Evolutionary conservation across 768 basidiomycete genomes (phyloP).

Genomic region (Stropharia rugosoannulata): DNA sequence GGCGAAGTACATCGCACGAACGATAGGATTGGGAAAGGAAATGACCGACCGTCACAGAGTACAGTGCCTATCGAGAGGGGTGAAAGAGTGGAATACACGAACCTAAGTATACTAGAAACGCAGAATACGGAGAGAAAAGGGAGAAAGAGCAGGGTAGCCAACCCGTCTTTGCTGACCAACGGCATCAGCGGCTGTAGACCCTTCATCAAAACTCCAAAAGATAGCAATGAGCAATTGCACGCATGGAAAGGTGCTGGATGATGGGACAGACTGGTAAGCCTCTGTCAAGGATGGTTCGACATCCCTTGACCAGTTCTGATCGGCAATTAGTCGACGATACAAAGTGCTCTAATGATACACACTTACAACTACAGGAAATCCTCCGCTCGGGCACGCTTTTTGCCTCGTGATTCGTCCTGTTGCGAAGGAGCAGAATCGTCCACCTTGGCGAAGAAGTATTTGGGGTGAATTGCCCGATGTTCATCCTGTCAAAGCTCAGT

Average conservation of each 20-base stretch:
- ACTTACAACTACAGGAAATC: slow-evolving; percentile 62
- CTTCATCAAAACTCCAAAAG: slow-evolving; percentile 7
- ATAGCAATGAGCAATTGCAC: slow-evolving; percentile 13
- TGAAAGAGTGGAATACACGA: slow-evolving; percentile 18
- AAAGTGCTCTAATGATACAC: not conserved
- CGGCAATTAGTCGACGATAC: not conserved
- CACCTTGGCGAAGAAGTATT: slow-evolving; percentile 58
- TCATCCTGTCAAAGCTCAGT: slow-evolving; percentile 59
- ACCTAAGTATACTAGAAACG: slow-evolving; percentile 20
- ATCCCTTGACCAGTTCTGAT: not conserved
- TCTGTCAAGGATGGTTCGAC: slow-evolving; percentile 2
- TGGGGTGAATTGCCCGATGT: slow-evolving; percentile 61
- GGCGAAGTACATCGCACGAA: not conserved
- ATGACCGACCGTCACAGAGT: slow-evolving; percentile 19
- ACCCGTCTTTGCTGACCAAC: slow-evolving; percentile 10
- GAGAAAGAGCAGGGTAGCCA: slow-evolving; percentile 6
- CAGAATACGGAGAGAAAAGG: slow-evolving; percentile 2
- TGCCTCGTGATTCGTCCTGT: slow-evolving; percentile 69
- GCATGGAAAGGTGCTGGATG: slow-evolving; percentile 13
- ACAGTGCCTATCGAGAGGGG: slow-evolving; percentile 4
- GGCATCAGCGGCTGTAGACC: not conserved
- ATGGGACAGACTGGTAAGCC: slow-evolving; percentile 23
- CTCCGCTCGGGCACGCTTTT: slow-evolving; percentile 84
- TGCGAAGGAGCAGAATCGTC: slow-evolving; percentile 24
- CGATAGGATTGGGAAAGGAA: slow-evolving; percentile 5